Evolutionary conservation across 495 filamentous ascomycete genomes (phyloP), one percentile per base, ranked within the genome.

Genomic region (Diplogelasinospora grovesii): DNA sequence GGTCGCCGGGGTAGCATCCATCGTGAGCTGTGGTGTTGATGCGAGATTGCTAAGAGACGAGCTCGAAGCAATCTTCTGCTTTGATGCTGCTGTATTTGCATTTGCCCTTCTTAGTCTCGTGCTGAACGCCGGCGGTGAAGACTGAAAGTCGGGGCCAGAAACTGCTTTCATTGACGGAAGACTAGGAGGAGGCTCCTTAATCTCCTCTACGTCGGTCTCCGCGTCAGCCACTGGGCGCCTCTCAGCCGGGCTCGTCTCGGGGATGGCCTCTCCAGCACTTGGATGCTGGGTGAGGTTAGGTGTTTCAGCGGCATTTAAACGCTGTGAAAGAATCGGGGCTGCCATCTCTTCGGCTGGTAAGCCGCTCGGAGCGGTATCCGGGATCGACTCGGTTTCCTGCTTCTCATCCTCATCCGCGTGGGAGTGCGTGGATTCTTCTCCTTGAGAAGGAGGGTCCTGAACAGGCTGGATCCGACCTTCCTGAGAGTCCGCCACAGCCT

Each of bases 211-310:
- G n/a, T n/a, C n/a, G 5, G 16, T 32, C 5, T 38, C 34, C 4
- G 15, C 8, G 3, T 14, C 23, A 33, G 14, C 15, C 10, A 44
- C 26, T 6, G 32, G 30, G 10, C 22, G 27, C 7, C 19, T 28
- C 8, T 53, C 22, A 27, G 53, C 31, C 19, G 63, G 67, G 28
- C 64, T 68, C 4, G 65, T 67, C 37, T 64, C 64, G 2, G 64
- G 67, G 8, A 64, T 63, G 1, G 51, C 61, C 11, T 45, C 37
- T 20, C 55, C 36, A 10, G 32, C 22, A 5, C 11, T 19, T 5
- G 32, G 8, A 18, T 23, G 27, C 5, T 22, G 14, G 35, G 10
- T 38, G n/a, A 36, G 8, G 3, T 15, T 28, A 19, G 13, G 7
- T 6, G 25, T 21, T 8, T 22, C 25, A 6, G 7, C 27, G 15